phyloP scores from a whole-genome alignment of 495 filamentous ascomycete species.

The Bacidia rubella region DNA sequence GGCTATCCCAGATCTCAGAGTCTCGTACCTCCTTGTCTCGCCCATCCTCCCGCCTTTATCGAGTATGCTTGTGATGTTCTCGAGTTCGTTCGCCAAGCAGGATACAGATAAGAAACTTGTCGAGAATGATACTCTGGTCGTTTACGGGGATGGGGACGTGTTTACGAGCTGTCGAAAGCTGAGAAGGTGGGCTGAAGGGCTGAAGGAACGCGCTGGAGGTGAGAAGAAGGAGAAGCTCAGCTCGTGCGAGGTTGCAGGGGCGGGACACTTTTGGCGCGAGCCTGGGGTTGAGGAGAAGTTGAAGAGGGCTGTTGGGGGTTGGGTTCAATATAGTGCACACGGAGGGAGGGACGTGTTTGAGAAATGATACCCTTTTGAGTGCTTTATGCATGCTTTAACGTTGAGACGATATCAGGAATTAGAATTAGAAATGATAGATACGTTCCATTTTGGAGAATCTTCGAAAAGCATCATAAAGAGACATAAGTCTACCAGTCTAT shows the following conservation, averaged over 20 bases:
- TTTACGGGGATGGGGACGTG: conserved; percentile 68
- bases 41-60: conserved; percentile 56
- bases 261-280: conserved; percentile 78
- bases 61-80: conserved; percentile 43
- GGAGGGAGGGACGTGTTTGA: too few relatives aligned
- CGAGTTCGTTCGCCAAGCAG: conserved; percentile 16
- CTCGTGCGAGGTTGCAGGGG: conserved; percentile 46
- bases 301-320: conserved; percentile 30
- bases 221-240: conserved; percentile 25
- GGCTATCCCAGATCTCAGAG: conserved; percentile 8
- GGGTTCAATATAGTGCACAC: conserved; percentile 21
- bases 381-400: too few relatives aligned
- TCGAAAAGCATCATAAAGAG: too few relatives aligned
- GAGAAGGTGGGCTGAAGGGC: conserved; percentile 51
- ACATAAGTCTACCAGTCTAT: too few relatives aligned
- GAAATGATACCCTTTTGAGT: too few relatives aligned
- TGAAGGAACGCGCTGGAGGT: conserved; percentile 26
- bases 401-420: too few relatives aligned
- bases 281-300: conserved; percentile 43
- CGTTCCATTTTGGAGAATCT: too few relatives aligned
- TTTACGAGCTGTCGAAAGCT: conserved; percentile 62
- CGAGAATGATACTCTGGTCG: conserved; percentile 46
- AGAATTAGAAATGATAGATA: too few relatives aligned
- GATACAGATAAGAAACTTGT: conserved; percentile 32
- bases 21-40: conserved; percentile 68